phyloP scores from a whole-genome alignment of 495 filamentous ascomycete genomes.

The Xylaria bambusicola region DNA sequence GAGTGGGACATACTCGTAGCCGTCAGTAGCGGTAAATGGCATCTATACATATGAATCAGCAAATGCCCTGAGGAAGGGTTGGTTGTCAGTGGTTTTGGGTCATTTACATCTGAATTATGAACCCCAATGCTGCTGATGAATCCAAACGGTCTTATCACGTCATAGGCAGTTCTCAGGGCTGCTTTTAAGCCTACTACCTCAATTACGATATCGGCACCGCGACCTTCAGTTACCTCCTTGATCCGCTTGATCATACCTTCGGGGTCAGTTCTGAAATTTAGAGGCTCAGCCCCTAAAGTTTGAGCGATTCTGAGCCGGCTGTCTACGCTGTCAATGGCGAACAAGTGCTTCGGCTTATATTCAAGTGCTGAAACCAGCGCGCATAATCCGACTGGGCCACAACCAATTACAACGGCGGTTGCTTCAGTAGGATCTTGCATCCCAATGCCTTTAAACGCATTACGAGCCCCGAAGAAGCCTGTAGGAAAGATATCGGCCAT shows the following conservation, averaged over 20 bases:
- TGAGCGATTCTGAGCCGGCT: conserved; percentile 76
- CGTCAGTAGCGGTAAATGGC: conserved; percentile 79
- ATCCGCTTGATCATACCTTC: conserved; percentile 70
- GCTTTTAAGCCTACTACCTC: conserved; percentile 88
- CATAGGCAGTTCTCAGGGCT: conserved; percentile 80
- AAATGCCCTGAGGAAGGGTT: neutral
- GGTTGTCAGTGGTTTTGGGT: neutral
- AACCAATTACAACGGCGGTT: conserved; percentile 81
- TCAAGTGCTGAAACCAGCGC: conserved; percentile 82
- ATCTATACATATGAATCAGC: conserved; percentile 57
- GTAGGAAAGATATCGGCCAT: conserved; percentile 90
- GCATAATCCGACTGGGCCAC: conserved; percentile 87
- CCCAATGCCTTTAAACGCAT: conserved; percentile 71
- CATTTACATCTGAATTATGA: conserved; percentile 77
- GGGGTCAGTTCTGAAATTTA: conserved; percentile 74
- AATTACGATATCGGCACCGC: conserved; percentile 88
- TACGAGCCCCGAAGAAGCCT: conserved; percentile 85
- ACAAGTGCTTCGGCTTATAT: conserved; percentile 75
- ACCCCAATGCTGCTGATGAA: conserved; percentile 88
- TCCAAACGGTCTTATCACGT: conserved; percentile 84
- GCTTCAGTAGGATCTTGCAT: conserved; percentile 64
- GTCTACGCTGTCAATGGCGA: conserved; percentile 83
- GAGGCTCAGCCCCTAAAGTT: conserved; percentile 79
- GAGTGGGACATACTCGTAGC: conserved; percentile 59
- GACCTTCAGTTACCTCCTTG: conserved; percentile 73